Base-by-base conservation (phyloP, 2,329 filamentous ascomycete species). In the Ambrosiella beaveri region DNA sequence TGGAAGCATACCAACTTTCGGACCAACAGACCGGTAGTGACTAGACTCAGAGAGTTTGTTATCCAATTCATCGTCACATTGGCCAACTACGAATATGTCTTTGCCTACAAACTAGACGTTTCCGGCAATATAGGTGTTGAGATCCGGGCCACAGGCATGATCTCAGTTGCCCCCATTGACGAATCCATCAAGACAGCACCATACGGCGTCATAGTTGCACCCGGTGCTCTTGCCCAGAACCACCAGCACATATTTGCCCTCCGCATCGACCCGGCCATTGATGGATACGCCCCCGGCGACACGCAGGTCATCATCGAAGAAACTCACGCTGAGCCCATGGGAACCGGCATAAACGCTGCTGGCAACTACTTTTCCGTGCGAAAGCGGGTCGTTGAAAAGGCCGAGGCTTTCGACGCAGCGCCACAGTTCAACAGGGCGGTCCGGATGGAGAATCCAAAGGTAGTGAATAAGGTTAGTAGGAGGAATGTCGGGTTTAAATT, bases 1-100 rank as follows among this genome's bases (percentile, higher is more conserved):
- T 86, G 82, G 81, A 86, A 86, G 65, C 84, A 86, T 69, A 77
- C 81, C 19, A 84, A 86, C 68, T 82, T 75, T 68, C 74, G 82
- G n/a, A 86, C 81, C 0, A 73, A 74, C 8, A 73, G 78, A 8
- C 79, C 80, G 0, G 77, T 80, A 0, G 79, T 85, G 0, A 76
- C 77, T 0, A 74, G 84, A 4, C 72, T 74, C 59, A 73, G 84
- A 2, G 76, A 84, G 63, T 70, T 87, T 1, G 80, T 86, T 0
- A 68, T 87, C 2, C 83, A 86, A 64, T 83, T 78, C 65, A 82
- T 86, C 66, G 78, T 82, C 63, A 86, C 84, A 0, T 73, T 85
- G 0, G 78, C 77, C 39, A 86, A 86, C 69, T 86, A 86, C 69
- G 84, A 86, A 65, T 87, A 78, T 61, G 69, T 76, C 2, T 73